Evolutionary conservation across 2,329 filamentous ascomycete species (phyloP), one percentile per base, ranked within the genome.

Genomic region (Aspergillus ibericus): DNA sequence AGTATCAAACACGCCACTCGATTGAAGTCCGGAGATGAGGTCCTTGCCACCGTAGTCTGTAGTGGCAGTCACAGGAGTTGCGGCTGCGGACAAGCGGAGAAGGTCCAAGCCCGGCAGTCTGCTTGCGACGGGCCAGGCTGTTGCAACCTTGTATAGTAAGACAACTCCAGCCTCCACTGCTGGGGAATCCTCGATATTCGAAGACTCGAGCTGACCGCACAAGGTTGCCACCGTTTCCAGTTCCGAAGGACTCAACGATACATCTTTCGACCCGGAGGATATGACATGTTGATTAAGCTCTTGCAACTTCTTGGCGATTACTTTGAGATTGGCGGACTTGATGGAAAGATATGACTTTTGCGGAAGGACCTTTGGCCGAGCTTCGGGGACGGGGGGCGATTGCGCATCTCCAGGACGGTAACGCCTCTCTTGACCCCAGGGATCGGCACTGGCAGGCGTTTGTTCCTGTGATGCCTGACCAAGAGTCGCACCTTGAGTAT

Each of bases 31-130:
- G 7, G 83, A 77, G 4, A 90, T 73, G n/a, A 93, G 78, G 35
- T 85, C 87, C 29, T 81, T 77, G 2, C 73, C 73, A 13, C 78
- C 75, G 0, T 82, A 76, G 52, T 85, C 82, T 51, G 85, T 84
- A 7, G 83, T 82, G 1, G 91, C 88, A n/a, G 87, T 84, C 1
- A 83, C 77, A 0, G 90, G 85, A 7, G 83, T 83, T 5, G 85
- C 86, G 1, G 87, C 86, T 1, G 90, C 88, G 27, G 95, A 81
- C 50, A 96, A 87, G n/a, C 95, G 90, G 5, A 98, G 82, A 1
- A 98, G 81, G 72, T 98, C 95, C 0, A 99, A 83, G 12, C 88
- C 91, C 0, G 95, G 90, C 0, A 99, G 82, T 47, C 92, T 88
- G 65, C 91, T 90, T 12, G 87, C 81, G 54, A 89, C 87, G 2